A percentile compares a stretch with the other conserved stretches of the same genome.
These are phyloP conservation scores for Pseudogymnoascus sp. DNA, from an alignment of 2,329 filamentous ascomycete species.

Conservation along the genomic window DNA sequence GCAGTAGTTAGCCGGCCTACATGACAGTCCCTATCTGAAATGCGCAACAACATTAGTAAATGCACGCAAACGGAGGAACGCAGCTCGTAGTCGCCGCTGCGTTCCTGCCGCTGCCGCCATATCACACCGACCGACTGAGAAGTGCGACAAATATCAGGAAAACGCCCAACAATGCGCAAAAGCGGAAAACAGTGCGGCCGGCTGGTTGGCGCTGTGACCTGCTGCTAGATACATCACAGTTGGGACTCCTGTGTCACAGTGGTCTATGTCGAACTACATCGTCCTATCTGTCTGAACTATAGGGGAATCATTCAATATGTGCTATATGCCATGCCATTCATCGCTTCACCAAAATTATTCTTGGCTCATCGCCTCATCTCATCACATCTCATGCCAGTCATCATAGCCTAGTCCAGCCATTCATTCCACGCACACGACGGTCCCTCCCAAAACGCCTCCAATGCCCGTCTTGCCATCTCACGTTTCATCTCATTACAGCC, in stretches of 20 bases:
- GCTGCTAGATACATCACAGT: too few relatives aligned
- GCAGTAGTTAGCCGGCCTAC: too few relatives aligned
- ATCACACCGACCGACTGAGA: not conserved
- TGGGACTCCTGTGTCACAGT: too few relatives aligned
- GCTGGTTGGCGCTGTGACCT: not conserved
- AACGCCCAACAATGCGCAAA: not conserved
- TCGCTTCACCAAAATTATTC: not conserved
- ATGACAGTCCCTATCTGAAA: too few relatives aligned
- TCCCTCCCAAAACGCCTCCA: not conserved
- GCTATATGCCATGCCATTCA: not conserved
- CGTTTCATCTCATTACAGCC: not conserved
- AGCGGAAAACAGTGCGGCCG: not conserved
- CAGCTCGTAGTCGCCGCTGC: not conserved
- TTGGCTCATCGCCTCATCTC: not conserved
- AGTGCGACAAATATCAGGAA: not conserved
- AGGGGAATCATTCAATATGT: too few relatives aligned
- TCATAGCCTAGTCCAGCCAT: not conserved
- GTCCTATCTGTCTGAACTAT: too few relatives aligned
- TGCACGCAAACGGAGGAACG: not conserved
- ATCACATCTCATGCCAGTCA: not conserved
- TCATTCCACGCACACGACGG: not conserved
- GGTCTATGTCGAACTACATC: too few relatives aligned
- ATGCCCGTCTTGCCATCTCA: not conserved
- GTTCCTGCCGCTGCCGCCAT: not conserved
- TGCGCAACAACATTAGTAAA: not conserved